Conservation (phyloP, 2,329 filamentous ascomycete species). For the Fusarium sp. region DNA sequence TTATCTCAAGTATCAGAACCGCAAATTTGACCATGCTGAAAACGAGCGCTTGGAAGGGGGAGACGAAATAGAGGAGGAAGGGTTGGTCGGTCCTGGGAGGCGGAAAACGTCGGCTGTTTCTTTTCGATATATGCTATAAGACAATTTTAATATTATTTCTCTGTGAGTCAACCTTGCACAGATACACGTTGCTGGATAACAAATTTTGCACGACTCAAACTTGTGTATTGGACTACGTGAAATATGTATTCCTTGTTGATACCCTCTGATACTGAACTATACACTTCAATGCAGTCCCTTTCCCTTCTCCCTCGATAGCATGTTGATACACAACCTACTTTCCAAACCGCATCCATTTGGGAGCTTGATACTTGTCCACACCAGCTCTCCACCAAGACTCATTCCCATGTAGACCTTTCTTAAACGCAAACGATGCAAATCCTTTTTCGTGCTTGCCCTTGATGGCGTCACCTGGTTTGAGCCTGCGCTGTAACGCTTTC, state of each 20-base stretch:
- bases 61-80: slow-evolving; percentile 53
- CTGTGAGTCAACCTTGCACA: not conserved
- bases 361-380: slow-evolving; percentile 48
- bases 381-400: slow-evolving; percentile 53
- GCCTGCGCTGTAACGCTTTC: slow-evolving; percentile 45
- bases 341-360: slow-evolving; percentile 49
- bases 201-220: not conserved
- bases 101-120: slow-evolving; percentile 37
- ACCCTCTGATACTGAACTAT: slow-evolving; percentile 20
- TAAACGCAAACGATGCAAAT: slow-evolving; percentile 42
- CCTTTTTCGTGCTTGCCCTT: slow-evolving; percentile 43
- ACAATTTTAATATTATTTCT: not conserved
- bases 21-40: slow-evolving; percentile 53
- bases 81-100: slow-evolving; percentile 51
- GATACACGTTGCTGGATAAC: not conserved
- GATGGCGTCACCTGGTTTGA: slow-evolving; percentile 39
- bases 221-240: slow-evolving; percentile 21
- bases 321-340: not conserved
- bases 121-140: slow-evolving; percentile 62
- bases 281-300: not conserved
- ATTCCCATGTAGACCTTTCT: slow-evolving; percentile 38
- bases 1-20: slow-evolving; percentile 65
- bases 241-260: slow-evolving; percentile 26
- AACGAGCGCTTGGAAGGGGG: slow-evolving; percentile 37
- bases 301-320: not conserved